Evolutionary conservation across 495 filamentous ascomycete genomes (phyloP), one percentile per base, ranked within the genome.

Genomic region (Penicillium robsamsonii): DNA sequence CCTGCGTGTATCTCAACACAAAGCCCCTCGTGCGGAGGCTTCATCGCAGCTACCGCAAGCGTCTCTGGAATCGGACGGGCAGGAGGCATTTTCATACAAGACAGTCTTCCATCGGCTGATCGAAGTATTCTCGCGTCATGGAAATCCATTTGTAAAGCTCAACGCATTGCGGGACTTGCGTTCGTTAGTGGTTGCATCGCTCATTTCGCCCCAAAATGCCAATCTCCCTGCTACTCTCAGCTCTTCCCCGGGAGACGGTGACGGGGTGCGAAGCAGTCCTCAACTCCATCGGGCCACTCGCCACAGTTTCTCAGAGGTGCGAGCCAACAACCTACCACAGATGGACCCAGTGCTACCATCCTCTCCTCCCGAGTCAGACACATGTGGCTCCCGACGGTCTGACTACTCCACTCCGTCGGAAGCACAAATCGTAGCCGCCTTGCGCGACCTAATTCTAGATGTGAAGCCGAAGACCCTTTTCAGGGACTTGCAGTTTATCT

Each of bases 401-500:
- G 71, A 75, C 63, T 59, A 75, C 64, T 53, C 67, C 42, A 55
- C 75, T 59, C 70, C 72, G 64, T 56, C 76, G 62, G 60, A 89
- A 75, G 66, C 79, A 62, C 53, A 84, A 68, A 91, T 96, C 24
- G 86, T 92, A 30, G 84, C 88, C 45, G 82, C 91, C 8, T 73
- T 98, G 1, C 86, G 92, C 51, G 79, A 83, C 6, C 81, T 98
- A 15, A 91, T 98, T 70, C 82, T 75, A 9, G 81, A 87, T 12
- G 81, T 93, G 53, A 87, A 94, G 43, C 93, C 94, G 1, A 90
- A 88, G 71, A 93, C 93, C 0, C 79, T 98, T 1, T 97, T 96
- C 78, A 89, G 94, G 27, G 94, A 98, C 67, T 75, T 98, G 9
- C 94, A 98, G 66, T 96, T 90, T 67, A 96, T 98, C 60, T 91